Evolutionary conservation across 73 alveolate species (phyloP), one percentile per base, ranked within the genome.

Genomic region (Paraurostyla sp.): DNA sequence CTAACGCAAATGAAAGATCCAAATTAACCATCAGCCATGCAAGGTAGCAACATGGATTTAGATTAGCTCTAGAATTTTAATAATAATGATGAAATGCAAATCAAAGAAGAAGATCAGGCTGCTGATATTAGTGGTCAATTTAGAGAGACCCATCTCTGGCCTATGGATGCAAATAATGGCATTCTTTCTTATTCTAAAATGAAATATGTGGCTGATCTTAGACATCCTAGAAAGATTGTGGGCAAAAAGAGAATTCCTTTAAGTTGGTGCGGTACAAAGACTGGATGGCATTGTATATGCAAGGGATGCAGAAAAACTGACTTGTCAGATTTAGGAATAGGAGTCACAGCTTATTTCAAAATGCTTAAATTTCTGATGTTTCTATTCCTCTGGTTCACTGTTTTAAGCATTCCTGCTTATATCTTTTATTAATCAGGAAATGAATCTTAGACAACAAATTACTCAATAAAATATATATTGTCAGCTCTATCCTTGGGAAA

Each of bases 281-380:
- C 93, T 16, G 93, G 93, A 13, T 85, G 93, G 82, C 86, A 85
- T 58, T 85, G 88, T 57, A 25, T 36, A 25, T 48, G 82, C 30
- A 68, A 76, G 30, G 51, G 59, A 3, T 42, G 33, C 3, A 45
- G 82, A 54, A 54, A 69, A 48, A 42, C 88, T 27, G 93, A 85
- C 36, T 27, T 85, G 2, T 27, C 35, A 54, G 85, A 73, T 22
- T 36, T 87, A 23, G 93, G 93, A 75, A 85, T 56, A 18, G 93
- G 93, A 32, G 85, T 87, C 1, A 65, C 89, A 0, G 85, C 76
- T 23, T 87, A 87, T 76, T 87, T 87, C 46, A 87, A 76, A 76
- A 73, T 87, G 85, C 73, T 82, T 4, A 87, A 87, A 43, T 87
- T 73, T 51, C 41, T 87, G 83, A 87, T 76, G 58, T n/a, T 48